Percentiles rank a stretch among this genome's conserved stretches.
phyloP scores from a whole-genome alignment of 805 yeast genomes.

The Wickerhamomyces chaumierensis region DNA sequence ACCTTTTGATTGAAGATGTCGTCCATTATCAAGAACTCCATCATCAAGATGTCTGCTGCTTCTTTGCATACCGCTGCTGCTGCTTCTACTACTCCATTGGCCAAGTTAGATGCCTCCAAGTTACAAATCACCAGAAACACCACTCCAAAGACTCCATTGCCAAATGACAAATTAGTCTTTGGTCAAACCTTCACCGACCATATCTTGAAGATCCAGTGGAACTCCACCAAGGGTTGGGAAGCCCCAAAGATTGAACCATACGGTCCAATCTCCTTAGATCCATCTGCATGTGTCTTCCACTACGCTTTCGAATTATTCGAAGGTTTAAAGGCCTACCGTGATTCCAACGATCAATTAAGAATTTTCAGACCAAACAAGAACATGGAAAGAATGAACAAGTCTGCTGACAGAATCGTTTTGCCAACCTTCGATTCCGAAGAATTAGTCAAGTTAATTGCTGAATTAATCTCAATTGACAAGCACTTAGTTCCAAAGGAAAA shows the following conservation, averaged over 20 bases:
- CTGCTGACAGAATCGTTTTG: slow-evolving; percentile 81
- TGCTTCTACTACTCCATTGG: slow-evolving; percentile 10
- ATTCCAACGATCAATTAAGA: slow-evolving; percentile 52
- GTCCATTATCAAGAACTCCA: slow-evolving; percentile 1
- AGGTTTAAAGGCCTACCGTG: slow-evolving; percentile 87
- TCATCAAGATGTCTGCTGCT: slow-evolving; percentile 1
- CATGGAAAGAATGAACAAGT: slow-evolving; percentile 82
- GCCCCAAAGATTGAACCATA: slow-evolving; percentile 84
- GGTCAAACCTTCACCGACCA: slow-evolving; percentile 78
- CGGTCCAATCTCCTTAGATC: slow-evolving; percentile 66
- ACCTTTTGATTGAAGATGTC: no score
- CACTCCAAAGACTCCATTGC: slow-evolving; percentile 41
- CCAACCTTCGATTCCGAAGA: slow-evolving; percentile 79
- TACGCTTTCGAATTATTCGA: slow-evolving; percentile 92
- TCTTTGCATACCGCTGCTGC: slow-evolving; percentile 6
- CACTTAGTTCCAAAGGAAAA: slow-evolving; percentile 72
- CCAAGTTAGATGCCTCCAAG: slow-evolving; percentile 44
- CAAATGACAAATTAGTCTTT: slow-evolving; percentile 55
- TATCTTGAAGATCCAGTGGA: slow-evolving; percentile 84
- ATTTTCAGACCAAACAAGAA: slow-evolving; percentile 88
- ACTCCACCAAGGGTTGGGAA: slow-evolving; percentile 68
- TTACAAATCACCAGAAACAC: slow-evolving; percentile 35
- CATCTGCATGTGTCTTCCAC: slow-evolving; percentile 85
- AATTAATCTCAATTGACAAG: slow-evolving; percentile 64
- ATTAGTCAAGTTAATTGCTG: slow-evolving; percentile 62